Evolutionary conservation across 2,329 filamentous ascomycete species (phyloP).

Genomic region (Raffaelea deltoideospora): DNA sequence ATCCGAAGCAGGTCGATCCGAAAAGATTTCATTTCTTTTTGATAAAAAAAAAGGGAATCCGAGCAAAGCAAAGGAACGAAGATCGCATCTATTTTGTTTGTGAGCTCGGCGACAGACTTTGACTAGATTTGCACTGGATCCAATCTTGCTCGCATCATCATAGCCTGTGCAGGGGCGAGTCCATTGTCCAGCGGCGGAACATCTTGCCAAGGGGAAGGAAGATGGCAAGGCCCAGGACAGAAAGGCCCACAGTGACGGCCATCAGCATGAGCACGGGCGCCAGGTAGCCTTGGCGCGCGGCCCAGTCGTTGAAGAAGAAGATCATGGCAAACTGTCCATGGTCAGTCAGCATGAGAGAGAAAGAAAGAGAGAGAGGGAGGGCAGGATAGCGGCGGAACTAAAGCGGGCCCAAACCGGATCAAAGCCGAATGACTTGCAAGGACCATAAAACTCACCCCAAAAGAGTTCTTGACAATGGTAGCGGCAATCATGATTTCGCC

Average conservation of each 20-base stretch:
- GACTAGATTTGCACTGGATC: too few species aligned
- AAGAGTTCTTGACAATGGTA: conserved; percentile 46
- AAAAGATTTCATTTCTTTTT: too few species aligned
- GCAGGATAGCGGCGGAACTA: too few species aligned
- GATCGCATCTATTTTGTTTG: too few species aligned
- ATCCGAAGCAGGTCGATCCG: too few species aligned
- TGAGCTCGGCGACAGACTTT: too few species aligned
- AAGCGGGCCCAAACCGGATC: too few species aligned
- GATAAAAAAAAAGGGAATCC: too few species aligned
- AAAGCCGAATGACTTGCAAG: background rate
- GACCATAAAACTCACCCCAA: conserved; percentile 17
- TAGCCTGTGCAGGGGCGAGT: conserved; percentile 14
- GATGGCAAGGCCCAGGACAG: conserved; percentile 13
- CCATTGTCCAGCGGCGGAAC: conserved; percentile 16
- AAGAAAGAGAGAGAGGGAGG: too few species aligned
- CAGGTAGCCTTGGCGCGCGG: conserved; percentile 12
- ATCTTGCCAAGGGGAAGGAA: conserved; percentile 16
- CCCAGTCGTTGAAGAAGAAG: conserved; percentile 16
- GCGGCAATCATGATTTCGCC: conserved; percentile 45
- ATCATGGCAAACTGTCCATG: conserved; percentile 19
- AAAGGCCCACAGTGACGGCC: conserved; percentile 13
- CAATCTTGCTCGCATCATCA: too few species aligned
- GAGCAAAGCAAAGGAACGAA: too few species aligned
- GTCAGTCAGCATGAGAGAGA: too few species aligned
- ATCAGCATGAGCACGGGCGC: conserved; percentile 14